A percentile compares a stretch with the other conserved stretches of the same genome.
Conservation (phyloP, 495 filamentous ascomycete genomes). For the Neurospora sp. region DNA sequence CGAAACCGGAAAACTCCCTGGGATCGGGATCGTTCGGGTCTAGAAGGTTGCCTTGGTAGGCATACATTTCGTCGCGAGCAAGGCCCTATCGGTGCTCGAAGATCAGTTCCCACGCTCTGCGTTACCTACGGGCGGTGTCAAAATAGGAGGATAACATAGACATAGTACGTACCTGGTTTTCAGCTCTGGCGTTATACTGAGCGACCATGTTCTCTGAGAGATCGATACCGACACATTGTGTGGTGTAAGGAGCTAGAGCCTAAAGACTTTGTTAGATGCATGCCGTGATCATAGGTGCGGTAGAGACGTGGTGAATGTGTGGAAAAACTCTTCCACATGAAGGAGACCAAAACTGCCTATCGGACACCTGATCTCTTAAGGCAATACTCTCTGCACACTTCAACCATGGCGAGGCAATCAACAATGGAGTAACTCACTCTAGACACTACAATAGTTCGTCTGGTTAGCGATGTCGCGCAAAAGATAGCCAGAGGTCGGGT, state of each 20-base stretch:
- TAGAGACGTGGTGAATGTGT: neutral
- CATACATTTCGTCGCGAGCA: slow-evolving; percentile 39
- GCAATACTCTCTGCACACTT: neutral
- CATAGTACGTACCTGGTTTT: slow-evolving; percentile 26
- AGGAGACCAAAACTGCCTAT: neutral
- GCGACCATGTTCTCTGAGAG: slow-evolving; percentile 57
- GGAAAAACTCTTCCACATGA: neutral
- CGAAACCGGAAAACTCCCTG: slow-evolving; percentile 30
- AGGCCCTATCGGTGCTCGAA: slow-evolving; percentile 26
- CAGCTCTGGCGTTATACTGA: slow-evolving; percentile 42
- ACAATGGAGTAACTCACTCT: slow-evolving; percentile 1
- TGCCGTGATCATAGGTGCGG: neutral
- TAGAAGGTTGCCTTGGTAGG: slow-evolving; percentile 50
- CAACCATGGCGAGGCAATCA: neutral
- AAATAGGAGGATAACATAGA: no score
- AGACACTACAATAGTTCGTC: neutral
- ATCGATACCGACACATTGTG: slow-evolving; percentile 53
- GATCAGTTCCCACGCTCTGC: neutral
- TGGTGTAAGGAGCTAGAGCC: slow-evolving; percentile 52
- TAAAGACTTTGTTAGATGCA: slow-evolving; percentile 7
- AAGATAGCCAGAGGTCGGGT: neutral
- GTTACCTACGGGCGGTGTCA: no score
- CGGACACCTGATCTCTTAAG: neutral
- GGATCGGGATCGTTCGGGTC: slow-evolving; percentile 25
- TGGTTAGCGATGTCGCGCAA: neutral